Evolutionary conservation across 2,329 filamentous ascomycete species (phyloP).

Genomic region (Verticillium isaacii): DNA sequence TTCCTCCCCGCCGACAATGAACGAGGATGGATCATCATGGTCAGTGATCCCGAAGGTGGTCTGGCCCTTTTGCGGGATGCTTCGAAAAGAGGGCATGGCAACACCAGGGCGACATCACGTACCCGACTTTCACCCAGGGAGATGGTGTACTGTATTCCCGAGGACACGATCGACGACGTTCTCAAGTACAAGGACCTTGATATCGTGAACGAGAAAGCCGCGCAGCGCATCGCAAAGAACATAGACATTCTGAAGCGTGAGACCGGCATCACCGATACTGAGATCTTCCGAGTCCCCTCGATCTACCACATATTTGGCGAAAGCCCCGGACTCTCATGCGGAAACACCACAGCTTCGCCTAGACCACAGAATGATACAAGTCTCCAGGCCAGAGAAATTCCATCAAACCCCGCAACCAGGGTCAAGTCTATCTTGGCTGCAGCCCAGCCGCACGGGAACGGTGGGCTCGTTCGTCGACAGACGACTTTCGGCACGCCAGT

Average conservation of each 20-base stretch:
- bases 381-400: not conserved
- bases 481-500: not conserved
- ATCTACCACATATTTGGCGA: slow-evolving; percentile 6
- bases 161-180: slow-evolving; percentile 7
- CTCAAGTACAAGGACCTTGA: slow-evolving; percentile 4
- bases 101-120: not conserved
- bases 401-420: not conserved
- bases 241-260: slow-evolving; percentile 9
- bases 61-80: slow-evolving; percentile 16
- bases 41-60: slow-evolving; percentile 14
- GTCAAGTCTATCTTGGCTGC: not conserved
- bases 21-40: slow-evolving; percentile 14
- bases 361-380: not conserved
- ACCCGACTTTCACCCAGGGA: not conserved
- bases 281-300: slow-evolving; percentile 15
- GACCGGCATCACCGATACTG: slow-evolving; percentile 13
- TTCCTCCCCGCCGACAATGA: slow-evolving; percentile 17
- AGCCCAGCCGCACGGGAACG: not conserved
- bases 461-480: not conserved
- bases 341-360: not conserved
- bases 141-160: not conserved
- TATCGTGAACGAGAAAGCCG: not conserved
- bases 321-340: not conserved
- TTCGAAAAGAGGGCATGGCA: not conserved
- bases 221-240: not conserved